Evolutionary conservation across 2,329 filamentous ascomycete genomes (phyloP), one percentile per base, ranked within the genome.

Genomic region (Alternaria triticimaculans): DNA sequence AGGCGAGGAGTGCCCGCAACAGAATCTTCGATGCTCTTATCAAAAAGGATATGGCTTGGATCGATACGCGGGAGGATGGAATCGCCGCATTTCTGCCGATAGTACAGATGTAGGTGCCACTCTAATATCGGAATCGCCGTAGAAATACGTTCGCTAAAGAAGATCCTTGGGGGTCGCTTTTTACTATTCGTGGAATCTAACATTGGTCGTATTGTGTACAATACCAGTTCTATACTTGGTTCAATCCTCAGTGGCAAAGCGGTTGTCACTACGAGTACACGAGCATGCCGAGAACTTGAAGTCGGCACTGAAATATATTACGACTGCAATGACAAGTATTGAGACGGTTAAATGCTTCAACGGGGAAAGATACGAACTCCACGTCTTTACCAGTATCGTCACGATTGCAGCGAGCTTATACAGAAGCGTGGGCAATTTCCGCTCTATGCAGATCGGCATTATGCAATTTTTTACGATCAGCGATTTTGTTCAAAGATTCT

Each of bases 401-500:
- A 82, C 83, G 48, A 79, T 82, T 7, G 90, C 92, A 1, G 88
- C 88, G 21, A 79, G 77, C 2, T 85, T 87, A 56, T 97, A 93
- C 63, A 81, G 89, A 11, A 81, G 86, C 15, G 92, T 95, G 74
- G 91, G 91, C 0, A 84, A 87, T 49, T 85, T 88, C 15, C 92
- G 89, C 68, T 89, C 92, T 1, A 76, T 89, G 4, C 94, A 97
- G 73, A 89, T 92, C 73, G 90, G 89, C 0, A 87, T 91, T 51
- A 85, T 92, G 55, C 89, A 90, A 50, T 87, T 96, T 69, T 89
- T 94, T 82, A 89, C 91, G 28, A 86, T 93, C 4, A 85, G 84
- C 2, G 89, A 97, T 76, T 97, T 98, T 69, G 90, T 96, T 0
- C 87, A 94, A 61, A 94, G 94, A 0, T 97, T 98, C 74, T 97